A percentile compares a stretch with the other conserved stretches of the same genome.
Evolutionary conservation across 371 early-diverging fungal species (phyloP).

Genomic region (Mortierella sp.): DNA sequence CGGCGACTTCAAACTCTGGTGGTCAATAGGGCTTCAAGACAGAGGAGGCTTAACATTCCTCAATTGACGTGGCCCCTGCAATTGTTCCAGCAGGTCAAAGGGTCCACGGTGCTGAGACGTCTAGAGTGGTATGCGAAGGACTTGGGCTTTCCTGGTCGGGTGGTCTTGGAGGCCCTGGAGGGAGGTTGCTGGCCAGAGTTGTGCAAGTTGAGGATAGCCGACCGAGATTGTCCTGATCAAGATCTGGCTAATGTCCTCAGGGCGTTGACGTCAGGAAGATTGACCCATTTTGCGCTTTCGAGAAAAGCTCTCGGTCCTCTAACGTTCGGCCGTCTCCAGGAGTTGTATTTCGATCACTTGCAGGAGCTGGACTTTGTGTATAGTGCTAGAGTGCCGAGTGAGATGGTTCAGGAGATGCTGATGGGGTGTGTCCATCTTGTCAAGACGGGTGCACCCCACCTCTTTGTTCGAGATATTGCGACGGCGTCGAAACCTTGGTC

Average conservation of each 20-base stretch:
- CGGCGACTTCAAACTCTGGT: neutral
- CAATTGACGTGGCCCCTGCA: neutral
- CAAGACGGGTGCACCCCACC: neutral
- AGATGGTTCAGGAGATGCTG: neutral
- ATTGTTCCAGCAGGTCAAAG: neutral
- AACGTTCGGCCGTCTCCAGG: neutral
- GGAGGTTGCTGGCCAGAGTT: neutral
- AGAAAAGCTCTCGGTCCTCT: neutral
- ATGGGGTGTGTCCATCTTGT: neutral
- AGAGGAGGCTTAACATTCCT: neutral
- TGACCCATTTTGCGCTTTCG: neutral
- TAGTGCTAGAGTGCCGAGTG: neutral
- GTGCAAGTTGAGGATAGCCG: neutral
- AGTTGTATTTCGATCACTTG: neutral
- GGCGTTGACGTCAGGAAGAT: neutral
- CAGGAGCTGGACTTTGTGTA: neutral
- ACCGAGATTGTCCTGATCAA: neutral
- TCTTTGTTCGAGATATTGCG: neutral
- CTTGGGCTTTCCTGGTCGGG: neutral
- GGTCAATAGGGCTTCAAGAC: neutral
- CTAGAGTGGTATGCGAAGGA: neutral
- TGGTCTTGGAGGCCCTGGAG: neutral
- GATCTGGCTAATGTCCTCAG: neutral
- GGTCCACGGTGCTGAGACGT: neutral
- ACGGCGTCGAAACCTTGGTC: neutral